These are phyloP conservation scores for Perilla frutescens DNA, from an alignment of 257 asterid genomes.

Conservation along the genomic window DNA sequence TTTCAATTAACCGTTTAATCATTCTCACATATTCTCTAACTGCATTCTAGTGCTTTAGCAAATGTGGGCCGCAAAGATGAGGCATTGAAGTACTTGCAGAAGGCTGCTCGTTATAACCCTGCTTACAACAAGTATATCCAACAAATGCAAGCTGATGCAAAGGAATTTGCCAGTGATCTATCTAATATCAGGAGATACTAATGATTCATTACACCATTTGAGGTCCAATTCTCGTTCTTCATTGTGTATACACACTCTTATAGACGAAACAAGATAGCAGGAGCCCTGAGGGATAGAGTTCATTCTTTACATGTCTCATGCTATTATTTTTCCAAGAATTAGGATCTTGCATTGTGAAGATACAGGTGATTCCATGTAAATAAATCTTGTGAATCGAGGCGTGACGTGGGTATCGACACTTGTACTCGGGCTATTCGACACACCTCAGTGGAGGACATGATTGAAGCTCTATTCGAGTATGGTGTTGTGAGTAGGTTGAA, in stretches of 20 bases:
- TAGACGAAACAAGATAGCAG: too few species aligned
- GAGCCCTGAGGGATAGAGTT: too few species aligned
- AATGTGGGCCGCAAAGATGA: conserved; percentile 62
- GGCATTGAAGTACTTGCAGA: conserved; percentile 66
- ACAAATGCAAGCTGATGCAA: conserved; percentile 53
- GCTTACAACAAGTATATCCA: conserved; percentile 51
- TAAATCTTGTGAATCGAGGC: background rate
- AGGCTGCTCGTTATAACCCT: conserved; percentile 66
- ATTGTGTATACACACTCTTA: too few species aligned
- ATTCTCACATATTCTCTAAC: background rate
- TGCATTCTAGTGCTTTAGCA: conserved; percentile 55
- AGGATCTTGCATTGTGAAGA: background rate
- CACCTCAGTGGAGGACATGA: background rate
- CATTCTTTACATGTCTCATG: too few species aligned
- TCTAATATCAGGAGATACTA: conserved; percentile 56
- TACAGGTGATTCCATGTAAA: too few species aligned
- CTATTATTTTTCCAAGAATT: background rate
- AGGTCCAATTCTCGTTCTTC: background rate
- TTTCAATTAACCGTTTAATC: background rate
- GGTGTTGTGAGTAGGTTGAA: too few species aligned
- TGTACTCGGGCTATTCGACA: background rate
- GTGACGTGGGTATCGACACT: too few species aligned
- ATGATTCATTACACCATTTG: conserved; percentile 29
- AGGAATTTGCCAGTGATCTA: conserved; percentile 58
- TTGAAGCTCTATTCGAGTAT: background rate